Conservation (phyloP, 179 eudicot genomes). For the Beta macrorhiza region DNA sequence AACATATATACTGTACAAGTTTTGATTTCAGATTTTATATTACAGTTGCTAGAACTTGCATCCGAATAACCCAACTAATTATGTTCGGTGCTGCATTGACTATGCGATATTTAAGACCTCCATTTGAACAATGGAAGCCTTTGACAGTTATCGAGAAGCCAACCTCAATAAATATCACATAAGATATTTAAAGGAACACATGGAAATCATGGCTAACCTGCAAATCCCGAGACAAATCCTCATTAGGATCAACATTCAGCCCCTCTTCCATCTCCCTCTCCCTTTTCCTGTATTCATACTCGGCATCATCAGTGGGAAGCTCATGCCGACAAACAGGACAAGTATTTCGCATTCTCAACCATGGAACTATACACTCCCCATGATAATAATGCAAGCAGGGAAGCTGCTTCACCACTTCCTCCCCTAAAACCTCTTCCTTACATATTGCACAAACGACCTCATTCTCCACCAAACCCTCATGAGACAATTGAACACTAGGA, state of each 20-base stretch:
- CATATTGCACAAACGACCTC: slow-evolving; percentile 42
- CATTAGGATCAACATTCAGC: slow-evolving; percentile 12
- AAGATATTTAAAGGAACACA: slow-evolving; percentile 33
- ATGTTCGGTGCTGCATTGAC: slow-evolving; percentile 3
- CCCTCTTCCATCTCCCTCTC: slow-evolving; percentile 24
- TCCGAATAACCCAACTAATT: not conserved
- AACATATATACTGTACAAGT: slow-evolving; percentile 18
- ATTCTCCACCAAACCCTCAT: slow-evolving; percentile 19
- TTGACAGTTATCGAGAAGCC: slow-evolving; percentile 6
- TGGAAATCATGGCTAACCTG: slow-evolving; percentile 35
- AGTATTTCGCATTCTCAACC: slow-evolving; percentile 45
- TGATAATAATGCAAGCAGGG: slow-evolving; percentile 51
- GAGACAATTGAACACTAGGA: slow-evolving; percentile 23
- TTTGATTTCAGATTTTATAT: not conserved
- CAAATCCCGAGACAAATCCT: slow-evolving; percentile 21
- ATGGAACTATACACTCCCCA: slow-evolving; percentile 44
- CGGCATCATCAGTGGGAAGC: slow-evolving; percentile 48
- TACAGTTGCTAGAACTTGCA: slow-evolving; percentile 15
- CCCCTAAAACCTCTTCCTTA: slow-evolving; percentile 35
- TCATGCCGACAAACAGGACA: slow-evolving; percentile 53
- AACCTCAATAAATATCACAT: slow-evolving; percentile 5
- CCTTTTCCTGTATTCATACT: slow-evolving; percentile 39
- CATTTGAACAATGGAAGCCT: slow-evolving; percentile 5
- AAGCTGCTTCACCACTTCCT: slow-evolving; percentile 38
- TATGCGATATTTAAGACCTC: not conserved